A percentile compares a stretch with the other conserved stretches of the same genome.
Evolutionary conservation across 192 early-diverging fungal genomes (phyloP).

Genomic region (Bifiguratus adelaidae): DNA sequence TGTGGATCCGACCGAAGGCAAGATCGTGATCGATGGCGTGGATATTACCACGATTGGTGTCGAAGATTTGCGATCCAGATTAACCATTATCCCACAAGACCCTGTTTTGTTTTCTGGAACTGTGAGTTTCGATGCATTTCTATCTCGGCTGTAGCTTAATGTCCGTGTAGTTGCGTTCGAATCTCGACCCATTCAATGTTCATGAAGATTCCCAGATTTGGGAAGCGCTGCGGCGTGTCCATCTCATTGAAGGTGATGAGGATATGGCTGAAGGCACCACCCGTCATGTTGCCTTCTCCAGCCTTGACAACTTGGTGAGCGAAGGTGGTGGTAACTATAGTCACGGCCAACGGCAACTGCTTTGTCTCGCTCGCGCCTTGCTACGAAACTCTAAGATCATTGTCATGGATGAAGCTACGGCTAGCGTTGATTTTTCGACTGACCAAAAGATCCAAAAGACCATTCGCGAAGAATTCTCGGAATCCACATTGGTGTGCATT

Average conservation of each 20-base stretch:
- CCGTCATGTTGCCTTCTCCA: conserved; percentile 25
- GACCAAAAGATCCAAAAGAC: conserved; percentile 76
- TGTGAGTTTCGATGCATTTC: conserved; percentile 4
- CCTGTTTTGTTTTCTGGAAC: conserved; percentile 67
- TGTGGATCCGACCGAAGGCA: conserved; percentile 32
- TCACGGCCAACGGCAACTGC: conserved; percentile 74
- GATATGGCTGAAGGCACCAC: conserved; percentile 1
- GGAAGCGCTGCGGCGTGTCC: conserved; percentile 64
- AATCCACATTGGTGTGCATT: conserved; percentile 71
- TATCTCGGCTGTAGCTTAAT: neutral
- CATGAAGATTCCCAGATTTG: conserved; percentile 64
- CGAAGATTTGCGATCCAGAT: conserved; percentile 28
- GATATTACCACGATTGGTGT: conserved; percentile 45
- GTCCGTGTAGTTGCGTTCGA: conserved; percentile 28
- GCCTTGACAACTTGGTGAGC: conserved; percentile 34
- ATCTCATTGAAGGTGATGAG: conserved; percentile 35
- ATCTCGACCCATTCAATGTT: conserved; percentile 81
- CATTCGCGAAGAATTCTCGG: conserved; percentile 59
- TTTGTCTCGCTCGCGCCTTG: conserved; percentile 70
- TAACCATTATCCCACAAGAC: conserved; percentile 68
- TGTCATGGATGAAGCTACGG: conserved; percentile 46
- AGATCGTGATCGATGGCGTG: conserved; percentile 37
- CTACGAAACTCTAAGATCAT: conserved; percentile 41
- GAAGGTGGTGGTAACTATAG: conserved; percentile 70
- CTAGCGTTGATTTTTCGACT: conserved; percentile 67